Conservation (phyloP, 1,284 basidiomycete species). For the Trichosporon coremiiforme region DNA sequence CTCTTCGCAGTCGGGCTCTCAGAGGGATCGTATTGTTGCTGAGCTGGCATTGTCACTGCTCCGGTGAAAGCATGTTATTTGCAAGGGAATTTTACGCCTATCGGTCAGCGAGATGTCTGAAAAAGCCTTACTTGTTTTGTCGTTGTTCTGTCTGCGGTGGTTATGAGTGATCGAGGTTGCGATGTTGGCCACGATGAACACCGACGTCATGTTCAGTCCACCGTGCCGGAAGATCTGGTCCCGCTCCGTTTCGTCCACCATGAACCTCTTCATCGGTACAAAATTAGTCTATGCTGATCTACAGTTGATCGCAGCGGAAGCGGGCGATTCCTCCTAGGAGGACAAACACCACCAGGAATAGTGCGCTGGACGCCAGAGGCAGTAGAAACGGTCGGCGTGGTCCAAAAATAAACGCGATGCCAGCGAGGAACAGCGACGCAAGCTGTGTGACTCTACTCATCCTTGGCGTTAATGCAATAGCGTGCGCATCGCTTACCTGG, state of each 20-base stretch:
- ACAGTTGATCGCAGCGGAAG: not conserved
- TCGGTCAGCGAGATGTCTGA: not conserved
- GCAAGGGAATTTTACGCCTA: not conserved
- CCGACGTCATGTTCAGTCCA: not conserved
- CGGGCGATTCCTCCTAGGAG: not conserved
- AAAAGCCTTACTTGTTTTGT: too few relatives aligned
- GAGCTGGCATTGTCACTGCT: not conserved
- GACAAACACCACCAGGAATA: slow-evolving; percentile 7
- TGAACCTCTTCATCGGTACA: too few relatives aligned
- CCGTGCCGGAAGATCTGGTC: not conserved
- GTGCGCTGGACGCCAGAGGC: not conserved
- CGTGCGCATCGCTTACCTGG: not conserved
- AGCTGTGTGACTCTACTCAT: not conserved
- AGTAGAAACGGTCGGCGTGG: slow-evolving; percentile 7
- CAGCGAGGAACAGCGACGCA: not conserved
- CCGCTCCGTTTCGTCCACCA: not conserved
- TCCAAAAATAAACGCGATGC: not conserved
- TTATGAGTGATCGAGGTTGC: not conserved
- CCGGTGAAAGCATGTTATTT: not conserved
- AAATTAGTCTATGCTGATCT: too few relatives aligned
- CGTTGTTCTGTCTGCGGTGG: too few relatives aligned
- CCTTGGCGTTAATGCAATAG: not conserved
- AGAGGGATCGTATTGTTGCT: not conserved
- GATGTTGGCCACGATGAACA: not conserved
- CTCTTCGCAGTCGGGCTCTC: slow-evolving; percentile 10